Percentiles rank a stretch among this genome's conserved stretches.
Conservation (phyloP, 352 stramenopile genomes). For the Phytophthora sansomeana region DNA sequence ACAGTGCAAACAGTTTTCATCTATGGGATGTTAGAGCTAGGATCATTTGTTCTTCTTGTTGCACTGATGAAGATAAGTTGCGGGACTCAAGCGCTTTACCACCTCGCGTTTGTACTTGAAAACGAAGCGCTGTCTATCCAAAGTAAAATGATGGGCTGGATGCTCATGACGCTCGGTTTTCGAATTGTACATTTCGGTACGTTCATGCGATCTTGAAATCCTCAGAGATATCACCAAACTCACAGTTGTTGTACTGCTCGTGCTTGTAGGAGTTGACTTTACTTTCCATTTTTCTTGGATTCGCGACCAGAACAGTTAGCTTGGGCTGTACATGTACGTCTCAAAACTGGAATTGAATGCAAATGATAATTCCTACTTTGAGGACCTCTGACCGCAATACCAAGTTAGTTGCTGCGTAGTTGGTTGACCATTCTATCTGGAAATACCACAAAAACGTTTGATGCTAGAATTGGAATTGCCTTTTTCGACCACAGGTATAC, state of each 20-base stretch:
- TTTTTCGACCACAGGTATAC: neutral
- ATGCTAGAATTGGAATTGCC: neutral
- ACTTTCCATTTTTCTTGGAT: conserved; percentile 37
- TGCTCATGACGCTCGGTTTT: conserved; percentile 33
- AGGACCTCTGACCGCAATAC: too few species aligned
- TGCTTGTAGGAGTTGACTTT: conserved; percentile 31
- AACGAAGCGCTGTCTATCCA: conserved; percentile 37
- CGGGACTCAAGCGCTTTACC: conserved; percentile 32
- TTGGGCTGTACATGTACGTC: too few species aligned
- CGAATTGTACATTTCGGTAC: conserved; percentile 40
- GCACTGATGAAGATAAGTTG: conserved; percentile 23
- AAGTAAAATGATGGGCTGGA: conserved; percentile 45
- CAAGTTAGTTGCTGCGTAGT: neutral
- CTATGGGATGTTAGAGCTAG: conserved; percentile 37
- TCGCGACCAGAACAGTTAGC: conserved; percentile 3
- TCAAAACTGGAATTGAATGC: too few species aligned
- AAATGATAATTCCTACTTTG: too few species aligned
- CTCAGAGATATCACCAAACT: neutral
- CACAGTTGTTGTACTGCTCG: neutral
- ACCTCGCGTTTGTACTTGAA: conserved; percentile 52
- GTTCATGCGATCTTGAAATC: neutral
- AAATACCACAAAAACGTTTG: neutral
- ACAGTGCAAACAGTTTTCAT: conserved; percentile 31
- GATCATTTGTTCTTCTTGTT: conserved; percentile 32
- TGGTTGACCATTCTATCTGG: neutral